Base-by-base conservation (phyloP, 2,329 filamentous ascomycete genomes). In the Colletotrichum trifolii region DNA sequence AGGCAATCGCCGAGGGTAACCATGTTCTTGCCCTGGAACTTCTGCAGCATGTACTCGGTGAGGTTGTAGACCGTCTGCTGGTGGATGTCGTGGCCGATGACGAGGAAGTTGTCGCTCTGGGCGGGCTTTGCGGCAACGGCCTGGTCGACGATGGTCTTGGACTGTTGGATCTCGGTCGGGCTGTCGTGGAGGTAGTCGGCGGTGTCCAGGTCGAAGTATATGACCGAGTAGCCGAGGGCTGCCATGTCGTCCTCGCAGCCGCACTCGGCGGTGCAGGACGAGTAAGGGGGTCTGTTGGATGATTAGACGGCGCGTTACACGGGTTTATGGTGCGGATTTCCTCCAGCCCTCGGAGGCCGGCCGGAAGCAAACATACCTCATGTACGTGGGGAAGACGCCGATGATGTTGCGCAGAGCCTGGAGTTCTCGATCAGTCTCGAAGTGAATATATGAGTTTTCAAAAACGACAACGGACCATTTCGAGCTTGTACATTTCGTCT, bases 301-400 rank as follows among this genome's bases (percentile, higher is more conserved):
- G 15, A 17, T n/a, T 11, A 9, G 43, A 11, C n/a, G 25, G 43
- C 43, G 10, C 15, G 17, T 10, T 7, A 10, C 15, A 43, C 8
- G 42, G 13, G 6, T 15, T 5, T 12, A 3, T 13, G 13, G 42
- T 7, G 42, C 42, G 13, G 5, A 25, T 25, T 13, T 15, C 17
- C 17, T 17, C 17, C 17, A 17, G 17, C 17, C 17, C 17, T 17
- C 17, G 17, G 17, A 17, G 17, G 17, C 17, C 17, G 17, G n/a
- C 8, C n/a, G 11, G 38, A 11, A 17, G 33, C 7, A 6, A n/a
- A 11, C 40, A 33, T 11, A 64, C 64, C 74, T 70, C 80, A 85
- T 83, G 71, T 87, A 87, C 17, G 83, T 85, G 45, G 85, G 84
- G 68, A 84, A 81, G 68, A 81, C 81, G 56, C 83, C 84, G 17